Conservation (phyloP, 2,329 filamentous ascomycete species). For the Biscogniauxia sp. region DNA sequence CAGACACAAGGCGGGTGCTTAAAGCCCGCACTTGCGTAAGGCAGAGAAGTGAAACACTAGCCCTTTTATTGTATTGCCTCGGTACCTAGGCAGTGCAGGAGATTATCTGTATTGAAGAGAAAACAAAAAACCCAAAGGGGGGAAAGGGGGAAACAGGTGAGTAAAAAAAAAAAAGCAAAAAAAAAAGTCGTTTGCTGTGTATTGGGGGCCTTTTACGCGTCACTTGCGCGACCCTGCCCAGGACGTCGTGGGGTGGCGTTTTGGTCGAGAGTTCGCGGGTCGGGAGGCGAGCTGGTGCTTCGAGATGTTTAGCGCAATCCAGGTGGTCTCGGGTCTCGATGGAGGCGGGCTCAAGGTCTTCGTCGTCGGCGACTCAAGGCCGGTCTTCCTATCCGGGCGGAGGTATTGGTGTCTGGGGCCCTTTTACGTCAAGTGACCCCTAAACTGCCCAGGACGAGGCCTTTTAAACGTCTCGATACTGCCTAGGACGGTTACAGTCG, state of each 20-base stretch:
- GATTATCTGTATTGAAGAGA: background rate
- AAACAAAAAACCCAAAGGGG: background rate
- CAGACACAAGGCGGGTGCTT: background rate
- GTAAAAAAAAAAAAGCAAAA: too few relatives aligned
- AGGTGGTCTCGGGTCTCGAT: conserved; percentile 1
- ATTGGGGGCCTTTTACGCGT: background rate
- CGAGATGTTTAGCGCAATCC: background rate
- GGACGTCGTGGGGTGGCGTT: conserved; percentile 2
- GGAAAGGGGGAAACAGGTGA: too few relatives aligned
- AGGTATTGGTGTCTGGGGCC: too few relatives aligned
- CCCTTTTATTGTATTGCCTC: background rate
- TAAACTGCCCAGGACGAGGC: too few relatives aligned
- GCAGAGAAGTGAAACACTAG: background rate
- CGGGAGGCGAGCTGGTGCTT: conserved; percentile 5
- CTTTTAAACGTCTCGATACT: too few relatives aligned
- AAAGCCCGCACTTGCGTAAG: background rate
- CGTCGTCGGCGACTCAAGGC: too few relatives aligned
- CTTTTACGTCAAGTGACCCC: too few relatives aligned
- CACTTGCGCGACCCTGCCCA: conserved; percentile 1
- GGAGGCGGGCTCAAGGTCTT: background rate
- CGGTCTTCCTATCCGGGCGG: too few relatives aligned
- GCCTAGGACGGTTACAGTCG: too few relatives aligned
- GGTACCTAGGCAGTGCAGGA: too few relatives aligned
- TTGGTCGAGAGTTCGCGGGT: conserved; percentile 3
- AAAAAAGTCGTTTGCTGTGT: background rate